Percentiles rank a stretch among this genome's conserved stretches.
Conservation (phyloP, 441 rosid species). For the Pelargonium myrrhifolium region DNA sequence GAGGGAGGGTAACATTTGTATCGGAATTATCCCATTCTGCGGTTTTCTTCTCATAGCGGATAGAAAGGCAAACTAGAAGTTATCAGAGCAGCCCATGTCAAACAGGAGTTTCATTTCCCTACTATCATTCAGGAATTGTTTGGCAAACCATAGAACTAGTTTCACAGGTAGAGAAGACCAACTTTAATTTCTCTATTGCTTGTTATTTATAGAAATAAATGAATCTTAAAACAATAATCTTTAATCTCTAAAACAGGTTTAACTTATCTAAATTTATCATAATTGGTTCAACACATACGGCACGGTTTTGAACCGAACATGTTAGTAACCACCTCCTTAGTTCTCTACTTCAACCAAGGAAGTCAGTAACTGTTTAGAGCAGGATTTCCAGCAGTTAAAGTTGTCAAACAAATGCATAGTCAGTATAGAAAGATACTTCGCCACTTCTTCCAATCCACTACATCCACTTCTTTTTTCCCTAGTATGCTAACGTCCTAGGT, state of each 20-base stretch:
- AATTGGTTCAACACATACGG: too few species aligned
- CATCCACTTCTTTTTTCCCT: background rate
- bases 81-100: background rate
- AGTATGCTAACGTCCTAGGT: background rate
- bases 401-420: background rate
- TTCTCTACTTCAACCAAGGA: background rate
- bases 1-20: background rate
- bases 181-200: background rate
- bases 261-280: too few species aligned
- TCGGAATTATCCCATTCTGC: background rate
- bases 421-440: background rate
- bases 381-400: background rate
- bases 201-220: background rate
- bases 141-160: background rate
- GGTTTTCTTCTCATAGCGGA: background rate
- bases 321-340: background rate
- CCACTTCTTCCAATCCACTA: background rate
- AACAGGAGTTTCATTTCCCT: background rate
- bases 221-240: too few species aligned
- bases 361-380: background rate
- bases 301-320: too few species aligned
- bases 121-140: background rate
- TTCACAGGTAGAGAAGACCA: background rate
- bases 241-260: too few species aligned
- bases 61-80: background rate